Conservation (phyloP, 140 eudicot genomes). For the Erigeron philadelphicus region DNA sequence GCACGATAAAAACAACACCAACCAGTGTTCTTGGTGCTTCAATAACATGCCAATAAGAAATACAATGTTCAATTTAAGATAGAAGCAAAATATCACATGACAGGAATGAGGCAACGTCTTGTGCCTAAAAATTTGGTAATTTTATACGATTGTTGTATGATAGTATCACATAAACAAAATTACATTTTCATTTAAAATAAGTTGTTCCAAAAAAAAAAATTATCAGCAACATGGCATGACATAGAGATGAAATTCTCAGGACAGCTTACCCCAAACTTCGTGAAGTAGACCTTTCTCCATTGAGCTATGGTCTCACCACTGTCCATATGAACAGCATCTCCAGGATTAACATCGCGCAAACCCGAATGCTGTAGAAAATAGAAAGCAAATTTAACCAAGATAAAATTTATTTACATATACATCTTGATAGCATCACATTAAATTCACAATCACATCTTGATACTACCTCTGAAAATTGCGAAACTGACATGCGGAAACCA, state of each 20-base stretch:
- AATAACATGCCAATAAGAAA: constrained; percentile 50
- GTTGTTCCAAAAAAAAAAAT: not conserved
- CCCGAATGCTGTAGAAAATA: constrained; percentile 68
- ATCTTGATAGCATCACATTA: constrained; percentile 12
- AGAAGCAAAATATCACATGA: constrained; percentile 12
- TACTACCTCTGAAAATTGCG: constrained; percentile 60
- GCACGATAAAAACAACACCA: constrained; percentile 63
- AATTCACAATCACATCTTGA: constrained; percentile 19
- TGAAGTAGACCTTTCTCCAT: constrained; percentile 57
- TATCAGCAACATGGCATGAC: not conserved
- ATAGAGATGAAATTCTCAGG: constrained; percentile 10
- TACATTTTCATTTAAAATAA: no score
- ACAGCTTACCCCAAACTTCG: constrained; percentile 58
- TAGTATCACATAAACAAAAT: not conserved
- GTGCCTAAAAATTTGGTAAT: not conserved
- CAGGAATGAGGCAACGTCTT: constrained; percentile 4
- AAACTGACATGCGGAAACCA: constrained; percentile 60
- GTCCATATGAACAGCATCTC: constrained; percentile 59
- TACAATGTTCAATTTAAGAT: constrained; percentile 32
- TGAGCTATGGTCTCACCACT: constrained; percentile 69
- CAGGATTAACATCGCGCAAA: constrained; percentile 53
- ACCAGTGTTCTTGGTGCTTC: constrained; percentile 50
- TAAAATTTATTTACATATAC: not conserved
- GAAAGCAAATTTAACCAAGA: constrained; percentile 12
- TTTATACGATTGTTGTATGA: not conserved